Evolutionary conservation across 176 grass and related monocot species (phyloP).

Genomic region (Ensete ventricosum): DNA sequence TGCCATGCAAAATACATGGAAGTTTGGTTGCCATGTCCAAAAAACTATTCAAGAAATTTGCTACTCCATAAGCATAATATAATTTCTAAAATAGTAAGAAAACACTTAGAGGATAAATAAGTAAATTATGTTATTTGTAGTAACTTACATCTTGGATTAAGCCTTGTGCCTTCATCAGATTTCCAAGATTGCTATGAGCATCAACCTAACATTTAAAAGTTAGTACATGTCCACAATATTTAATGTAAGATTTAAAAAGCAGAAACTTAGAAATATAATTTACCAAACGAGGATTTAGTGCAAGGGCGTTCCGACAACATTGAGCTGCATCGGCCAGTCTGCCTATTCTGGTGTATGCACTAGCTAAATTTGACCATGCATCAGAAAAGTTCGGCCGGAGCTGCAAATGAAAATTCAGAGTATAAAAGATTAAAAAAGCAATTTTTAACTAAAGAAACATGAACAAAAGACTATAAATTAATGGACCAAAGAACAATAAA

Average conservation of each 20-base stretch:
- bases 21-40: neutral
- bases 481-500: no score
- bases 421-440: neutral
- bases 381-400: slow-evolving; percentile 80
- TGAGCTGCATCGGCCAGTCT: slow-evolving; percentile 86
- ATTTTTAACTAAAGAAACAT: neutral
- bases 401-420: slow-evolving; percentile 26
- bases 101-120: neutral
- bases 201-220: slow-evolving; percentile 54
- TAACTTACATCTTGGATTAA: slow-evolving; percentile 61
- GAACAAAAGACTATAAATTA: no score
- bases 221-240: neutral
- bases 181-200: slow-evolving; percentile 95
- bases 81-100: neutral
- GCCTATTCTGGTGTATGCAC: slow-evolving; percentile 90
- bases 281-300: slow-evolving; percentile 38
- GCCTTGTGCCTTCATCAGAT: slow-evolving; percentile 96
- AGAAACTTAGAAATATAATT: slow-evolving; percentile 7
- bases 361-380: slow-evolving; percentile 99
- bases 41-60: neutral
- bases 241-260: neutral
- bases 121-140: neutral
- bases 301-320: slow-evolving; percentile 90
- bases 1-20: neutral
- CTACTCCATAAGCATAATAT: neutral